A percentile compares a stretch with the other conserved stretches of the same genome.
phyloP scores from a whole-genome alignment of 2,329 filamentous ascomycete species.

The Sarocladiaceae sp. region DNA sequence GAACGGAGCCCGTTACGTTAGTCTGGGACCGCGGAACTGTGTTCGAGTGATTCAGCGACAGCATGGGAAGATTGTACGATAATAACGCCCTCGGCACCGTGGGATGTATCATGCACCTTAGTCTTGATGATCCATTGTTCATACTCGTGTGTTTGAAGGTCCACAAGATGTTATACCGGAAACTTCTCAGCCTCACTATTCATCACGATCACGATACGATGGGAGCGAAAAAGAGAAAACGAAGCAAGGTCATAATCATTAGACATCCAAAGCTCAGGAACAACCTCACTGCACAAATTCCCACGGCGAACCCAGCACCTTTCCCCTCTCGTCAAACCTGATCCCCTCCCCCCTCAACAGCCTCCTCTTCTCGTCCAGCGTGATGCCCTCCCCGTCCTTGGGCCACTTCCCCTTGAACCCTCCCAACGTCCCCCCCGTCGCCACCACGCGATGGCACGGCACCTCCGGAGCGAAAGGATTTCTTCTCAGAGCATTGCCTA shows the following conservation, averaged over 20 bases:
- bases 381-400: constrained; percentile 53
- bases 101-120: no score
- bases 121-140: no score
- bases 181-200: not conserved
- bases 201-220: not conserved
- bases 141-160: no score
- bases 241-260: not conserved
- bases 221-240: no score
- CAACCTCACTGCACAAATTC: constrained; percentile 13
- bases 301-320: constrained; percentile 53
- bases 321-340: constrained; percentile 52
- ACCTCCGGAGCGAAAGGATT: constrained; percentile 81
- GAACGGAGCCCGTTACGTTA: no score
- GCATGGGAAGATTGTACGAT: no score
- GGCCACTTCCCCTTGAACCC: constrained; percentile 66
- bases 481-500: constrained; percentile 68
- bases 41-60: no score
- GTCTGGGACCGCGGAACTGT: no score
- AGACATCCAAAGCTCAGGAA: not conserved
- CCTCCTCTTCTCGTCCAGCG: constrained; percentile 57
- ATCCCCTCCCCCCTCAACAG: constrained; percentile 60
- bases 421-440: constrained; percentile 63
- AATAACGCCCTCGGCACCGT: no score
- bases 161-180: not conserved
- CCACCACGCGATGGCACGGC: constrained; percentile 76